phyloP scores from a whole-genome alignment of 2,329 filamentous ascomycete species.

The Nemania sp. region DNA sequence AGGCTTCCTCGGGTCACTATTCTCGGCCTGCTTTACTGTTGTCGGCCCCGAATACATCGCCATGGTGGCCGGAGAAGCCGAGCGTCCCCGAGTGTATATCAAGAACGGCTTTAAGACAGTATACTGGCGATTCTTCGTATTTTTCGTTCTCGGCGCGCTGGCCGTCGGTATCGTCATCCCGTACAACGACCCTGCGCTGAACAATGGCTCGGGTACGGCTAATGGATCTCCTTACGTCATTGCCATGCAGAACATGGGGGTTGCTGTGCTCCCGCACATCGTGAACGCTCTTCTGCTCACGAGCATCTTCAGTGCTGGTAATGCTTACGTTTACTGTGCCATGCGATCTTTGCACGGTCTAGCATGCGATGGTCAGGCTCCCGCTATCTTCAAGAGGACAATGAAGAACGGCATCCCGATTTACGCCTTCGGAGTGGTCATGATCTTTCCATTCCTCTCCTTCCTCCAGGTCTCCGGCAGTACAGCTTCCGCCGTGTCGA shows the following conservation, averaged over 20 bases:
- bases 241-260: conserved; percentile 60
- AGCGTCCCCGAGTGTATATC: conserved; percentile 61
- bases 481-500: conserved; percentile 38
- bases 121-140: conserved; percentile 66
- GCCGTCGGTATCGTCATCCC: conserved; percentile 65
- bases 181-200: conserved; percentile 60
- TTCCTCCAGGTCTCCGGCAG: conserved; percentile 48
- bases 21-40: conserved; percentile 63
- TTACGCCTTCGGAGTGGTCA: conserved; percentile 61
- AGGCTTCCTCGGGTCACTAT: conserved; percentile 62
- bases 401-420: conserved; percentile 64
- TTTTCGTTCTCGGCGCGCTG: conserved; percentile 68
- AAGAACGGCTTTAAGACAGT: conserved; percentile 68
- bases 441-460: conserved; percentile 63
- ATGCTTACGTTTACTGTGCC: conserved; percentile 64
- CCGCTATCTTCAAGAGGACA: conserved; percentile 54
- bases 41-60: conserved; percentile 64
- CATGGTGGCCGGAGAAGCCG: conserved; percentile 55
- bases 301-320: conserved; percentile 63
- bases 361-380: conserved; percentile 59
- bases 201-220: conserved; percentile 51
- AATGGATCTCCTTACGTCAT: conserved; percentile 60
- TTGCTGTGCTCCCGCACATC: conserved; percentile 58
- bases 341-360: conserved; percentile 64
- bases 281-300: conserved; percentile 65